A percentile compares a stretch with the other conserved stretches of the same genome.
Conservation (phyloP, 2,329 filamentous ascomycete species). For the Fusarium papillatum region DNA sequence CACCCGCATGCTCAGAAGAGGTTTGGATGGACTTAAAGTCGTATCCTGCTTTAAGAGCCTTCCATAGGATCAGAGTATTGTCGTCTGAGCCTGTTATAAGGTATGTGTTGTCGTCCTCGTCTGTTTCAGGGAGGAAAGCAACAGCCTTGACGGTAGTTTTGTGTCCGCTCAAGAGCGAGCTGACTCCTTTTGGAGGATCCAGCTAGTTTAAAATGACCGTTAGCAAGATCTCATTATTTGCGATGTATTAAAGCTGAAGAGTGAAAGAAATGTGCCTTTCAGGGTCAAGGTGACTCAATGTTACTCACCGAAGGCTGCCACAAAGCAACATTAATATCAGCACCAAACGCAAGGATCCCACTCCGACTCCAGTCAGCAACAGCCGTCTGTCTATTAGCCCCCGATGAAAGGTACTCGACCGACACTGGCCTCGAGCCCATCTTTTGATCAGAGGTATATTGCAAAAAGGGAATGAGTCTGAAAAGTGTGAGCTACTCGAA, state of each 20-base stretch:
- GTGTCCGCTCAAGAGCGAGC: conserved; percentile 80
- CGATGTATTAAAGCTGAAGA: neutral
- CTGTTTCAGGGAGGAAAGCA: conserved; percentile 74
- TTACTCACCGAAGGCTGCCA: conserved; percentile 83
- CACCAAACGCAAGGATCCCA: conserved; percentile 87
- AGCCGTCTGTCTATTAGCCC: conserved; percentile 90
- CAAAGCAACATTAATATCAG: conserved; percentile 88
- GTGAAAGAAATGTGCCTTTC: conserved; percentile 8
- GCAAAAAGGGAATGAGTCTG: conserved; percentile 44
- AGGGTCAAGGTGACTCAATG: conserved; percentile 20
- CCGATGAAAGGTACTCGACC: conserved; percentile 76
- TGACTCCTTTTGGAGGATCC: conserved; percentile 68
- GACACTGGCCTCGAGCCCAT: conserved; percentile 50
- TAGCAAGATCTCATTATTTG: neutral
- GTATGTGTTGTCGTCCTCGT: conserved; percentile 62
- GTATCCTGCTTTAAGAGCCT: conserved; percentile 43
- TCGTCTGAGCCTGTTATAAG: conserved; percentile 89
- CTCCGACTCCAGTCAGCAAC: conserved; percentile 88
- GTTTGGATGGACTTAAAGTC: conserved; percentile 63
- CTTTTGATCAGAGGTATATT: conserved; percentile 23
- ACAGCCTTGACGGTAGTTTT: conserved; percentile 86
- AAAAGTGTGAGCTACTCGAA: conserved; percentile 49
- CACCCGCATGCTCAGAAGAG: conserved; percentile 74
- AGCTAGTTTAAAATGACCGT: conserved; percentile 45
- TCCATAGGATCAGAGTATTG: conserved; percentile 82